phyloP scores from a whole-genome alignment of 192 early-diverging fungal genomes.

The Chytriomyces confervae region DNA sequence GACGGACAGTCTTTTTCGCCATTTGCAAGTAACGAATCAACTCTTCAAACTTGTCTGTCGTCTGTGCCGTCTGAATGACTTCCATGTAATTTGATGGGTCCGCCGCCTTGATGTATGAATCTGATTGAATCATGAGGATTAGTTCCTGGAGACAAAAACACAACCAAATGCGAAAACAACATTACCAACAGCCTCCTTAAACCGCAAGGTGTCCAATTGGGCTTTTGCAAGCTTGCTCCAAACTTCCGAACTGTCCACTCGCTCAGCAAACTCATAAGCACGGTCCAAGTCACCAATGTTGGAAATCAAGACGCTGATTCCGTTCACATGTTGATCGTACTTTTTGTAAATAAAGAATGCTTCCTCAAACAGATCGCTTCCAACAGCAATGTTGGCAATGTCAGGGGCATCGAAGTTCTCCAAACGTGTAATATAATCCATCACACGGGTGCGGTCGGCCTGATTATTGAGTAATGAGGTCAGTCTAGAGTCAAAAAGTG shows the following conservation, averaged over 20 bases:
- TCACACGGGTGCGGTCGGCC: constrained; percentile 89
- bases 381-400: constrained; percentile 95
- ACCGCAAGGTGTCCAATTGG: constrained; percentile 86
- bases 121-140: constrained; percentile 36
- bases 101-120: constrained; percentile 96
- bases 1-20: constrained; percentile 94
- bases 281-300: constrained; percentile 93
- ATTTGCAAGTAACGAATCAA: constrained; percentile 92
- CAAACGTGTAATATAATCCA: constrained; percentile 94
- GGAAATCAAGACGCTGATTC: constrained; percentile 90
- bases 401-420: constrained; percentile 97
- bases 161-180: constrained; percentile 8
- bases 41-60: constrained; percentile 91
- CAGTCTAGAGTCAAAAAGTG: no score
- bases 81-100: constrained; percentile 89
- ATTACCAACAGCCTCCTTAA: constrained; percentile 89
- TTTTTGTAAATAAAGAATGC: constrained; percentile 97
- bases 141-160: neutral
- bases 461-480: constrained; percentile 21
- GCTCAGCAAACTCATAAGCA: constrained; percentile 95
- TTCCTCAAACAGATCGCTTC: constrained; percentile 89
- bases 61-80: constrained; percentile 80
- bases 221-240: constrained; percentile 97
- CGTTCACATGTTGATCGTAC: constrained; percentile 86
- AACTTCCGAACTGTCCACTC: constrained; percentile 86